Evolutionary conservation across 2,329 filamentous ascomycete genomes (phyloP), one percentile per base, ranked within the genome.

Genomic region (Colletotrichum costaricense): DNA sequence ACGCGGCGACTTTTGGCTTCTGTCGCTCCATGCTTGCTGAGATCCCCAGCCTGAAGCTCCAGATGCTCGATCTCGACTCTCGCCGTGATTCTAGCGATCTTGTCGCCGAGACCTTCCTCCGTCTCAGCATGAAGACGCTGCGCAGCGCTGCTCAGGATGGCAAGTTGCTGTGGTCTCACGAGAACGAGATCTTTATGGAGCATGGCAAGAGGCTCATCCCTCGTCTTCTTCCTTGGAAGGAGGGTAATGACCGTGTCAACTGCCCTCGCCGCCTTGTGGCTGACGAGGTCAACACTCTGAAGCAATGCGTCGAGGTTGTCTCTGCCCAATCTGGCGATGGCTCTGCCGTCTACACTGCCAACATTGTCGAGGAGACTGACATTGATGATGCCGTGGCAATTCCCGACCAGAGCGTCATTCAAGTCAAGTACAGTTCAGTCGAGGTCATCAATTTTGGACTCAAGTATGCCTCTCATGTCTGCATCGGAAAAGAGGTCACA

Each of bases 171-270:
- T 73, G 69, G 69, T 73, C 59, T 9, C 69, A 73, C 24, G 72
- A 74, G 69, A 60, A 73, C 19, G 72, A 74, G 77, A 77, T 86
- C 2, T 79, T 85, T 54, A 76, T 85, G 2, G 77, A 83, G 49
- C 67, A 77, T 2, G 81, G 81, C 1, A 75, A 58, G 5, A 79
- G 80, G 0, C 73, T 84, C 0, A 78, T 86, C 3, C 82, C 84
- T 0, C 82, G 85, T 0, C 76, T 86, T 3, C 22, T 85, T 2
- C 83, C 85, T 0, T 83, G 82, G 76, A 79, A 81, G 54, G 69
- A 78, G 1, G 81, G 77, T 6, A 86, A 85, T 67, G 78, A 83
- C 52, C 78, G 82, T 0, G 75, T 81, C 60, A 86, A 86, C 63
- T 79, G 84, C 1, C 65, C 79, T 2, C 81, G 84, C 8, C 79